Evolutionary conservation across 2,329 filamentous ascomycete genomes (phyloP), one percentile per base, ranked within the genome.

Genomic region (Helminthosporium solani): DNA sequence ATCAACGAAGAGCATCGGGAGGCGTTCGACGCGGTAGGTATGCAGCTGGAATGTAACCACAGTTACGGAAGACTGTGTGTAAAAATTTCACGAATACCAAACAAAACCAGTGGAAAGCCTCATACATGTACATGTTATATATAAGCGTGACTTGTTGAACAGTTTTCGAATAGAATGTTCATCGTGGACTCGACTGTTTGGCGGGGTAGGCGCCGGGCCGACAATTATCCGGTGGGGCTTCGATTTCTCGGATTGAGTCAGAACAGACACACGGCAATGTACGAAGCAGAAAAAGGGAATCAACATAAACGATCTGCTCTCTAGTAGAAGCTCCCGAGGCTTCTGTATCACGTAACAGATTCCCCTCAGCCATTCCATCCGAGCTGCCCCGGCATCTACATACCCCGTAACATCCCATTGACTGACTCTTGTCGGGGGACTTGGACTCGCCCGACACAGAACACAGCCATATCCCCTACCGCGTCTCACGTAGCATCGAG

Each of bases 1-100:
- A 50, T 46, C 33, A 25, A 50, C 47, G 48, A 46, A 49, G 44
- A 54, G 63, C 65, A 68, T 68, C 57, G 49, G 52, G 44, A 56
- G 63, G 65, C 60, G 62, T 66, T 61, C 49, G 45, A 56, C 34
- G 48, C 54, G 43, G 47, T 55, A 41, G 40, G 42, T 36, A 37
- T 42, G 36, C 20, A 42, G 40, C 33, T 37, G 49, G 57, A 62
- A 61, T 57, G 60, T 56, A 56, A 31, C 48, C 19, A 31, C 20
- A 44, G 40, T 42, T 20, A 44, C 46, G 30, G 33, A 41, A 44
- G 35, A 38, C 25, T 35, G 43, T 42, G 35, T 33, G 15, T 35
- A 40, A 16, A 16, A 34, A 49, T 40, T 20, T 14, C 40, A 33
- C 23, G 40, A 23, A 43, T 38, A 46, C 23, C 35, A 46, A 15